Base-by-base conservation (phyloP, 2,329 filamentous ascomycete genomes). In the Pseudogymnoascus pannorum region DNA sequence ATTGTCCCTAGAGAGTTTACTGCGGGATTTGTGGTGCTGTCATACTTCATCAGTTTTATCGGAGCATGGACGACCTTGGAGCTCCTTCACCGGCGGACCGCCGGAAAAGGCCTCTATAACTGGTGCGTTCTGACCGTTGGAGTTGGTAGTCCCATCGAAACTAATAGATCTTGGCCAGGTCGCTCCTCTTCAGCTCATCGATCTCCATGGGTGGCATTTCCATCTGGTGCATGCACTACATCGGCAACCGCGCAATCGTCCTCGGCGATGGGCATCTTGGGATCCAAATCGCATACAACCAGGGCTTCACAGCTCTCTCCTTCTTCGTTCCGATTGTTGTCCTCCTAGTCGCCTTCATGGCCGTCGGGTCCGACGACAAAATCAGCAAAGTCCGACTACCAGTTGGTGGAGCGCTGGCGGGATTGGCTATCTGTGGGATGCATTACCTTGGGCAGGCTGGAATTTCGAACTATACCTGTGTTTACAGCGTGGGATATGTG, bases 391-490 rank as follows among this genome's bases (percentile, higher is more conserved):
- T 80, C 73, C 81, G 86, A 48, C 79, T 89, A 9, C 70, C 80
- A 6, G 69, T 83, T 4, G 87, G 88, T 7, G 90, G 91, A 5
- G 70, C 84, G 1, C 78, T 92, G 44, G 87, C 88, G 1, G 91
- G 91, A 12, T 78, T 85, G 4, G 87, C 89, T 20, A 87, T 94
- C 58, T 91, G 88, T 63, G 88, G 87, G 31, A 94, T 95, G 91
- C 89, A 95, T 72, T 95, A 94, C 69, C 78, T 93, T 16, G 90
- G 90, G n/a, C 92, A 95, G 70, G 83, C 88, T 31, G 91, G 90
- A 33, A 91, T 93, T 64, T 79, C 80, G 26, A 93, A 95, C 71
- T 96, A 94, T 70, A 74, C 71, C 3, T 87, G 89, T 67, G 74
- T 78, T 9, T 92, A 92, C 67, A 84, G 85, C 69, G 57, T 70